Evolutionary conservation across 805 yeast genomes (phyloP).

Genomic region (Starmerella floricola): DNA sequence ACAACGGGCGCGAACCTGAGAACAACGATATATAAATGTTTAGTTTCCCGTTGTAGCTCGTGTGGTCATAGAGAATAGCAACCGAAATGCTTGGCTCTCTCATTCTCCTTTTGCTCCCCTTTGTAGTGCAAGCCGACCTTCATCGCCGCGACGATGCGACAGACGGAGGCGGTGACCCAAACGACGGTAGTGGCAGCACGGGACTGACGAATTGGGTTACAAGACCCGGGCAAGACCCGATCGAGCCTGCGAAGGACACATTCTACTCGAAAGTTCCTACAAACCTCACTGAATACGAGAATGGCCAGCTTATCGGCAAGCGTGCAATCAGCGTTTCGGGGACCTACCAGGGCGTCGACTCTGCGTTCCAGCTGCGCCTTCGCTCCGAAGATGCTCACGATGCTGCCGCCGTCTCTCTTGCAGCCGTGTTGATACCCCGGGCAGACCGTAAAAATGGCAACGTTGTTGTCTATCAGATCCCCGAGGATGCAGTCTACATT

Average conservation of each 20-base stretch:
- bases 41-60: not conserved
- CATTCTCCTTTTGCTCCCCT: not conserved
- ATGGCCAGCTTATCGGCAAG: slow-evolving; percentile 17
- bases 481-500: slow-evolving; percentile 20
- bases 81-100: not conserved
- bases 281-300: slow-evolving; percentile 5
- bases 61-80: too few species aligned
- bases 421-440: slow-evolving; percentile 24
- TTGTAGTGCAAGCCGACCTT: not conserved
- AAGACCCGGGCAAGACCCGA: slow-evolving; percentile 9
- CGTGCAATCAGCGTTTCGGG: slow-evolving; percentile 16
- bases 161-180: slow-evolving; percentile 16
- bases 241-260: slow-evolving; percentile 14
- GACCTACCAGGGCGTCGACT: slow-evolving; percentile 14
- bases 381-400: slow-evolving; percentile 24
- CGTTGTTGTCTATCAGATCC: slow-evolving; percentile 20
- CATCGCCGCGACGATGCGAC: slow-evolving; percentile 9
- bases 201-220: slow-evolving; percentile 18
- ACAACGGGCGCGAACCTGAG: too few species aligned
- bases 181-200: not conserved
- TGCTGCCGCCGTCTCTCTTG: slow-evolving; percentile 23
- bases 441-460: slow-evolving; percentile 4
- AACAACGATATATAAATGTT: not conserved
- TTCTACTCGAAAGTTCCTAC: slow-evolving; percentile 14
- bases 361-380: slow-evolving; percentile 18